Evolutionary conservation across 441 rosid species (phyloP).

Genomic region (Raphanus hybrid): DNA sequence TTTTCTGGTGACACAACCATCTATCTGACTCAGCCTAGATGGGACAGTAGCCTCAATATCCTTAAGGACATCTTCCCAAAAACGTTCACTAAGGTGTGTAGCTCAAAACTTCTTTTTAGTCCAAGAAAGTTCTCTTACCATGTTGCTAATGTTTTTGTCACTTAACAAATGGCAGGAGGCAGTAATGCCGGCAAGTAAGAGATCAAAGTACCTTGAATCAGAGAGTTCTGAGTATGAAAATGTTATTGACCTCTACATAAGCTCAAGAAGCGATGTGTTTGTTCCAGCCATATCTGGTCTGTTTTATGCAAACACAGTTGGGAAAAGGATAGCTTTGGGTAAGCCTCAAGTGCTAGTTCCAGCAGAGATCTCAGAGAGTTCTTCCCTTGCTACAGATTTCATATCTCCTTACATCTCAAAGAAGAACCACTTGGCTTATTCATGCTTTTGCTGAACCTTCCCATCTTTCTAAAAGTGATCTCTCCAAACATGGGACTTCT

Average conservation of each 20-base stretch:
- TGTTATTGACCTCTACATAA: conserved; percentile 84
- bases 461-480: conserved; percentile 9
- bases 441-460: conserved; percentile 75
- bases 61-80: conserved; percentile 87
- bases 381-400: conserved; percentile 56
- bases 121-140: background rate
- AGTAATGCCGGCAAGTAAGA: conserved; percentile 82
- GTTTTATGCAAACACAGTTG: conserved; percentile 93
- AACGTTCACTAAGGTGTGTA: conserved; percentile 85
- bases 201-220: conserved; percentile 70
- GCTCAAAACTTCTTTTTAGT: background rate
- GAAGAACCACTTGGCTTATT: conserved; percentile 94
- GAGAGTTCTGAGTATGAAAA: conserved; percentile 83
- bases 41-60: conserved; percentile 85
- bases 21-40: conserved; percentile 91
- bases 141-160: conserved; percentile 12
- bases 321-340: conserved; percentile 86
- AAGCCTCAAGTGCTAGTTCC: conserved; percentile 90
- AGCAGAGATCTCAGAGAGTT: conserved; percentile 62
- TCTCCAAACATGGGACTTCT: conserved; percentile 26
- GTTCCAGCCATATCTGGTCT: conserved; percentile 96
- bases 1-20: conserved; percentile 71
- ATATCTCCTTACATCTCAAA: conserved; percentile 85
- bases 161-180: conserved; percentile 66
- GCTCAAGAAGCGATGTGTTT: conserved; percentile 80